These are phyloP conservation scores for Podila epicladia DNA, from an alignment of 192 early-diverging fungal species.

Conservation along the genomic window DNA sequence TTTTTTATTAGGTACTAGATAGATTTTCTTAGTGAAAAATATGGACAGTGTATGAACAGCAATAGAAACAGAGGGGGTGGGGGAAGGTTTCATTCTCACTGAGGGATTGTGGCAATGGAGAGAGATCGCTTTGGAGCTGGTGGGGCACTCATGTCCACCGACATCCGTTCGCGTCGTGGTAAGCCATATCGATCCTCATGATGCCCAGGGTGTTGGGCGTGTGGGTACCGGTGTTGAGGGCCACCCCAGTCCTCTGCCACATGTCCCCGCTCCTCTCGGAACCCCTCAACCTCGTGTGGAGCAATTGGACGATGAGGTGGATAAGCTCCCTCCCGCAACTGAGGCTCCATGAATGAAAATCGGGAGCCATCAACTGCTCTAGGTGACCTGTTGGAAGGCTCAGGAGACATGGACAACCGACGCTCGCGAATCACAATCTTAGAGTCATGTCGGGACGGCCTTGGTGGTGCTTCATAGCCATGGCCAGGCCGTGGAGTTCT, in stretches of 20 bases:
- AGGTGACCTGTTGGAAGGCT: neutral
- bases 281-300: no score
- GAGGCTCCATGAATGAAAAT: no score
- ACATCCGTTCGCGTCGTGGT: neutral
- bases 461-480: neutral
- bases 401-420: neutral
- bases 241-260: no score
- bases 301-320: neutral
- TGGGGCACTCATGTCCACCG: neutral
- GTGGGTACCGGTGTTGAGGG: no score
- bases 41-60: no score
- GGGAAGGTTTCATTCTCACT: neutral
- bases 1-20: neutral
- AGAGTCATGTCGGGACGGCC: neutral
- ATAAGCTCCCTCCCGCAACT: neutral
- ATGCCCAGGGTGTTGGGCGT: neutral
- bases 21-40: neutral
- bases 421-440: neutral
- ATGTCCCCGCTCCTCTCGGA: no score
- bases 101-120: neutral
- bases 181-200: neutral
- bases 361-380: neutral
- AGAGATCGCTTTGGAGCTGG: neutral
- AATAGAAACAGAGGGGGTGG: no score
- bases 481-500: neutral